Evolutionary conservation across 441 rosid genomes (phyloP).

Genomic region (Gossypium schwendimanii): DNA sequence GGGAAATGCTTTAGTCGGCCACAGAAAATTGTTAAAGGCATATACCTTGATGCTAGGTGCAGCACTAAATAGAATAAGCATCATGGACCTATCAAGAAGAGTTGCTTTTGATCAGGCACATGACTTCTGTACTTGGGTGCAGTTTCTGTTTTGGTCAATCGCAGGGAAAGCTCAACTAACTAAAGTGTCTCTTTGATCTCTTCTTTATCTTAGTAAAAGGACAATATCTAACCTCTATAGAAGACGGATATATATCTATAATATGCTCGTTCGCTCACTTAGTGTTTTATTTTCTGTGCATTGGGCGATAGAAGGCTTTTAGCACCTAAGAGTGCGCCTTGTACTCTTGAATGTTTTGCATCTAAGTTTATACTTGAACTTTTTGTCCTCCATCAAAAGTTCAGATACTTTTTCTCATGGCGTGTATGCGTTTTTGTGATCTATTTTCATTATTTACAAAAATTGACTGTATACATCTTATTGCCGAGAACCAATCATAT

Average conservation of each 20-base stretch:
- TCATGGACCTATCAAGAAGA: not conserved
- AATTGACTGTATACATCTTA: not conserved
- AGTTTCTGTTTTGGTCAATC: not conserved
- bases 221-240: not conserved
- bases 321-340: not conserved
- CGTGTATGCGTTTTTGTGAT: not conserved
- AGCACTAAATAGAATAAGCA: not conserved
- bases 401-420: not conserved
- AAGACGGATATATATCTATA: not conserved
- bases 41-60: not conserved
- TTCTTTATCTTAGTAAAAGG: not conserved
- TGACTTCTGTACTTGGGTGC: not conserved
- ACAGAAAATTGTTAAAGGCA: not conserved
- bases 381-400: not conserved
- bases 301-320: not conserved
- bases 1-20: not conserved
- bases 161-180: not conserved
- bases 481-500: not conserved
- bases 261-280: not conserved
- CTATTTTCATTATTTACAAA: not conserved
- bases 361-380: not conserved
- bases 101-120: not conserved
- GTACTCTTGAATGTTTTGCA: not conserved
- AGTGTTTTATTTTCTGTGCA: not conserved
- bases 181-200: not conserved